phyloP scores from a whole-genome alignment of 2,329 filamentous ascomycete species.

The Neopestalotiopsis clavispora region DNA sequence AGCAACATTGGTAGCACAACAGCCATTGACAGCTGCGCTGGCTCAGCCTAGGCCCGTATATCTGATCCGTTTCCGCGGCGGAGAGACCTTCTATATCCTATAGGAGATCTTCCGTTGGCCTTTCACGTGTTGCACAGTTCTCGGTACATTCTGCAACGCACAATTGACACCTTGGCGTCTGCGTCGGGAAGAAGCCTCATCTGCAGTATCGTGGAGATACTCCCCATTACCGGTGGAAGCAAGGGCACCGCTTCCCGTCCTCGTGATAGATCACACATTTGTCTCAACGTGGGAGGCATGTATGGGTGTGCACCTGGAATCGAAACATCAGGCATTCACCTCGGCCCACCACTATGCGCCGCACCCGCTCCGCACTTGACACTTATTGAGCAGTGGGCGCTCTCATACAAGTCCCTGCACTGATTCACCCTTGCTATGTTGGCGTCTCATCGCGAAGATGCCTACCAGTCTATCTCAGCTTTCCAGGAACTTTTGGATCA shows the following conservation, averaged over 20 bases:
- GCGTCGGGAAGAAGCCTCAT: slow-evolving; percentile 1
- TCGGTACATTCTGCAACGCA: not conserved
- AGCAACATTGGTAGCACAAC: not conserved
- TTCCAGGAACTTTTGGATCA: not conserved
- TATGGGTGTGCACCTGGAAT: not conserved
- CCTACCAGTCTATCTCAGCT: not conserved
- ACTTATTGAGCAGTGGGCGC: not conserved
- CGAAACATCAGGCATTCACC: not conserved
- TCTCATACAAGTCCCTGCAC: not conserved
- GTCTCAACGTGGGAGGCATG: not conserved
- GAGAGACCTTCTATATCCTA: not conserved
- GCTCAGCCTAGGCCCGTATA: not conserved
- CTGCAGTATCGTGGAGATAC: not conserved
- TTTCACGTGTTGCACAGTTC: not conserved
- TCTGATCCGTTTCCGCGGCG: not conserved
- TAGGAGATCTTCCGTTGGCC: not conserved
- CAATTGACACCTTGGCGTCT: not conserved
- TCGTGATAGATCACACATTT: not conserved
- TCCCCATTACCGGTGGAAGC: not conserved
- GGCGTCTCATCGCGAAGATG: not conserved
- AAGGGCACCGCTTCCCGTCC: not conserved
- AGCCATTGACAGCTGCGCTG: not conserved
- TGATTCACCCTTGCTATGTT: not conserved
- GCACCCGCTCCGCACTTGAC: not conserved
- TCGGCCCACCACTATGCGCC: not conserved